Percentiles rank a stretch among this genome's conserved stretches.
Conservation (phyloP, 2,329 filamentous ascomycete genomes). For the Fusarium falciforme region DNA sequence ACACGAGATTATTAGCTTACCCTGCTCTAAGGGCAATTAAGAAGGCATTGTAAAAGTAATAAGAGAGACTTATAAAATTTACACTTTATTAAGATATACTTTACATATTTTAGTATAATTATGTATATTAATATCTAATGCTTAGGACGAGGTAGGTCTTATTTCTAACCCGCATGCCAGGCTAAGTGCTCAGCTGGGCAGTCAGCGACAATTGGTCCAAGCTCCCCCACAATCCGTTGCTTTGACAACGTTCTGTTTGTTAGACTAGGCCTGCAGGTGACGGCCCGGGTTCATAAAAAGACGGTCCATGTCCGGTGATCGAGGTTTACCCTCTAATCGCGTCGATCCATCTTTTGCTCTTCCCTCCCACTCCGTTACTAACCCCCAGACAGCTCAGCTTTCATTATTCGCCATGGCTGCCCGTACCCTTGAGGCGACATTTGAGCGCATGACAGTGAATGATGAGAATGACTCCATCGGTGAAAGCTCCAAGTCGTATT, state of each 20-base stretch:
- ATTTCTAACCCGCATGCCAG: background rate
- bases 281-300: background rate
- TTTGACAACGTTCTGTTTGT: background rate
- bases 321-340: background rate
- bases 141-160: background rate
- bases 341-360: conserved; percentile 22
- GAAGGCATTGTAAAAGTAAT: background rate
- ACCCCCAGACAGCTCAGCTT: conserved; percentile 29
- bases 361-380: conserved; percentile 30
- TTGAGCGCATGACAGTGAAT: conserved; percentile 89
- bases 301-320: background rate
- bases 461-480: conserved; percentile 81
- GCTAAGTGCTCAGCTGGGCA: background rate
- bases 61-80: too few relatives aligned
- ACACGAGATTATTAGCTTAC: background rate
- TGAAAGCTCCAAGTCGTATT: conserved; percentile 65
- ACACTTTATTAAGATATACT: background rate
- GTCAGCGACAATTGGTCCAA: background rate
- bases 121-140: background rate
- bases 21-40: background rate
- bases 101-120: background rate
- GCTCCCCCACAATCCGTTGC: background rate
- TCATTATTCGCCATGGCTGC: conserved; percentile 69
- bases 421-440: conserved; percentile 83
- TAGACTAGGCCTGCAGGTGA: background rate